Percentiles rank a stretch among this genome's conserved stretches.
Conservation (phyloP, 2,329 filamentous ascomycete genomes). For the Tolypocladium guangdongense region DNA sequence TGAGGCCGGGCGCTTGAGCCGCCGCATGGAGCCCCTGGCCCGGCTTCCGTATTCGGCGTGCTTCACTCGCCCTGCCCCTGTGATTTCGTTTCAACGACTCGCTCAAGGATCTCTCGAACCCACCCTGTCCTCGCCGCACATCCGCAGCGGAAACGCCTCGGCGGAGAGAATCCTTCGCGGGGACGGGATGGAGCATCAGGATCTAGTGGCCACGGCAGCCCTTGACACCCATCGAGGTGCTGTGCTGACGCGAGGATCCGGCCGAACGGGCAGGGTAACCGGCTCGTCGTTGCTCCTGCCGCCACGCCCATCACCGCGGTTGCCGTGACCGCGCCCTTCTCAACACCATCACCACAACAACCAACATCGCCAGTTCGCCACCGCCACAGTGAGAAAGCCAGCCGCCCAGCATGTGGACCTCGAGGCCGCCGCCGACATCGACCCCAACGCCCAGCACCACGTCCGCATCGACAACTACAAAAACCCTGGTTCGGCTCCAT, state of each 20-base stretch:
- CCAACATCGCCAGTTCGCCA: too few relatives aligned
- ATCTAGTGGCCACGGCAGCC: neutral
- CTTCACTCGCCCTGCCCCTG: too few relatives aligned
- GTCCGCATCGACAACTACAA: constrained; percentile 19
- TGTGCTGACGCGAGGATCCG: neutral
- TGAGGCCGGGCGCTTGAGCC: neutral
- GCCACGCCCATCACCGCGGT: neutral
- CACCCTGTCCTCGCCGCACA: too few relatives aligned
- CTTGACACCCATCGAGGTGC: neutral
- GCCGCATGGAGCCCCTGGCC: too few relatives aligned
- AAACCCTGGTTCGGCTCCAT: constrained; percentile 9
- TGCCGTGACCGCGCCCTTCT: neutral
- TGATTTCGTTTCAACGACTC: too few relatives aligned
- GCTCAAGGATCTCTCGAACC: too few relatives aligned
- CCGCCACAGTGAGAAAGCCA: too few relatives aligned
- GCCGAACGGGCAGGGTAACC: too few relatives aligned
- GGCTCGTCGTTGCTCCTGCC: neutral
- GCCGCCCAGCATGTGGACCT: constrained; percentile 2
- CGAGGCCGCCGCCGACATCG: constrained; percentile 13
- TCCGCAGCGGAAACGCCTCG: too few relatives aligned
- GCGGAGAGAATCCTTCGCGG: too few relatives aligned
- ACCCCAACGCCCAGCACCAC: constrained; percentile 24
- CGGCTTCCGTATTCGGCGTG: too few relatives aligned
- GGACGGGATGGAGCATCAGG: neutral
- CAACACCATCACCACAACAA: neutral